Percentiles rank a stretch among this genome's conserved stretches.
These are phyloP conservation scores for Epichloe glyceriae DNA, from an alignment of 2,329 filamentous ascomycete species.

Conservation along the genomic window DNA sequence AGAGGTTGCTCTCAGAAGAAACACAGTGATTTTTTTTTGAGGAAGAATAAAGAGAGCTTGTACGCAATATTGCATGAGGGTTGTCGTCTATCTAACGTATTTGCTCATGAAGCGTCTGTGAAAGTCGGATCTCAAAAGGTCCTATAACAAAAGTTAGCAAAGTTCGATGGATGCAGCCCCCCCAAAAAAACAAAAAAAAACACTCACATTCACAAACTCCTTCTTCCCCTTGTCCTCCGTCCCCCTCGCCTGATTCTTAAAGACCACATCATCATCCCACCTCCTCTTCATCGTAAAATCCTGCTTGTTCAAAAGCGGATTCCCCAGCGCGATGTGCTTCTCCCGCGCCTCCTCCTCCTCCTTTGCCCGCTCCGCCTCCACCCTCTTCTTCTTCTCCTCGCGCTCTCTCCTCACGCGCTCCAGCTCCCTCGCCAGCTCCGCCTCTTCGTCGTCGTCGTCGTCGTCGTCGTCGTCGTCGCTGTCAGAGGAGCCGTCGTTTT, in stretches of 20 bases:
- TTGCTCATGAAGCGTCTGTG: slow-evolving; percentile 91
- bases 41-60: not conserved
- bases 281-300: slow-evolving; percentile 85
- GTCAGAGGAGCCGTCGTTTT: slow-evolving; percentile 39
- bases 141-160: slow-evolving; percentile 29
- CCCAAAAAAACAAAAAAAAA: not conserved
- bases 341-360: slow-evolving; percentile 75
- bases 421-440: slow-evolving; percentile 80
- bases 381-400: slow-evolving; percentile 29
- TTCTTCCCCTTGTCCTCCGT: slow-evolving; percentile 85
- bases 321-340: slow-evolving; percentile 79
- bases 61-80: slow-evolving; percentile 5
- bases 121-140: slow-evolving; percentile 87
- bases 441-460: slow-evolving; percentile 47
- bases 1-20: slow-evolving; percentile 37
- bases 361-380: slow-evolving; percentile 66
- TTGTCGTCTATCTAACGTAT: slow-evolving; percentile 40
- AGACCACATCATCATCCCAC: slow-evolving; percentile 98
- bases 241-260: slow-evolving; percentile 94
- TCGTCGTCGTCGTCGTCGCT: slow-evolving; percentile 40
- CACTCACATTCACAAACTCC: slow-evolving; percentile 85
- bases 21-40: slow-evolving; percentile 9
- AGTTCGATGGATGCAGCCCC: not conserved
- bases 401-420: slow-evolving; percentile 81
- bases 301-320: slow-evolving; percentile 76